A percentile compares a stretch with the other conserved stretches of the same genome.
phyloP scores from a whole-genome alignment of 768 basidiomycete species.

The Agaricus bisporus region DNA sequence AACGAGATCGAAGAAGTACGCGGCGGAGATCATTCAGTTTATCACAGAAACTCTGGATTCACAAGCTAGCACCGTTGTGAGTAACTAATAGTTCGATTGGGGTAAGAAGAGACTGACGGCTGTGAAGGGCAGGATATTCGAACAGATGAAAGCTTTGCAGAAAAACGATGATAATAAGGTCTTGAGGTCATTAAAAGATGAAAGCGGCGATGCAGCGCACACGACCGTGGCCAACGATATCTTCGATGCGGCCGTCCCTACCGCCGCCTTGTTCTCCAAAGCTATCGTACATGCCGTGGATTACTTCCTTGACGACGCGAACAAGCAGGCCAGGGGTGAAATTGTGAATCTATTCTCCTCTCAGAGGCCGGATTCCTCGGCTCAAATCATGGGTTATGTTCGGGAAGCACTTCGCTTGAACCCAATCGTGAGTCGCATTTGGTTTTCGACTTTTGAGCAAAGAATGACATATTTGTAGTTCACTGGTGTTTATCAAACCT shows the following conservation, averaged over 20 bases:
- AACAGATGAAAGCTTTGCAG: not conserved
- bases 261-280: conserved; percentile 49
- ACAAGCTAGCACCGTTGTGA: conserved; percentile 14
- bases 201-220: conserved; percentile 14
- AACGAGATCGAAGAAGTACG: conserved; percentile 29
- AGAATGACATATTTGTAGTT: conserved; percentile 20
- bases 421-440: conserved; percentile 23
- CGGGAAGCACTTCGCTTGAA: conserved; percentile 41
- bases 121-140: too few species aligned
- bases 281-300: conserved; percentile 51
- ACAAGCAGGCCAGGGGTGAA: conserved; percentile 28
- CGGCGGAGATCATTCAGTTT: conserved; percentile 21
- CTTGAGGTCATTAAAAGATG: conserved; percentile 23
- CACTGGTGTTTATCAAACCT: conserved; percentile 36
- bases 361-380: conserved; percentile 17
- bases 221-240: conserved; percentile 40
- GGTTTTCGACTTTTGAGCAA: not conserved
- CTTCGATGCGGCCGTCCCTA: conserved; percentile 50
- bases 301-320: conserved; percentile 45
- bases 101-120: too few species aligned
- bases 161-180: conserved; percentile 21
- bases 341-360: conserved; percentile 30
- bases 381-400: conserved; percentile 35
- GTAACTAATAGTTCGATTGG: not conserved
- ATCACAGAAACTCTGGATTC: conserved; percentile 26